These are phyloP conservation scores for Penicillium verrucosum DNA, from an alignment of 2,329 filamentous ascomycete genomes.

Conservation along the genomic window DNA sequence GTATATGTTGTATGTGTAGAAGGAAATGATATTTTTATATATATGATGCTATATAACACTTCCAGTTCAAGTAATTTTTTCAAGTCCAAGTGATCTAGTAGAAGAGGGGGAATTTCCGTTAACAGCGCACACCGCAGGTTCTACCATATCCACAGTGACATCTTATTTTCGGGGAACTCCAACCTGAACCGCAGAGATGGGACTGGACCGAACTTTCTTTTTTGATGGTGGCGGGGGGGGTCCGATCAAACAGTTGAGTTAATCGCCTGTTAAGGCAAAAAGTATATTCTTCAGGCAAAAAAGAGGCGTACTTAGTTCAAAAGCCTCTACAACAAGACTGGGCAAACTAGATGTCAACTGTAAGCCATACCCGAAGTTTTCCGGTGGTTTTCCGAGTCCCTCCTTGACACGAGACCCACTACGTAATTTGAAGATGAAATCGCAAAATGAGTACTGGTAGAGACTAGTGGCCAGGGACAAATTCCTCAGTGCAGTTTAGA, in stretches of 20 bases:
- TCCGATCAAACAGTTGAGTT: constrained; percentile 4
- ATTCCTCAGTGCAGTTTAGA: background rate
- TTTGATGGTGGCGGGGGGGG: constrained; percentile 10
- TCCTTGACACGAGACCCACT: background rate
- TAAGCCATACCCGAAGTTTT: constrained; percentile 8
- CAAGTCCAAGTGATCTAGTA: background rate
- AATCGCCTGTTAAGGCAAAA: constrained; percentile 4
- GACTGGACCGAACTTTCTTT: constrained; percentile 8
- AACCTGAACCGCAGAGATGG: background rate
- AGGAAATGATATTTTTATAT: constrained; percentile 13
- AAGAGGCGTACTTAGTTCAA: constrained; percentile 5
- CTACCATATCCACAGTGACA: background rate
- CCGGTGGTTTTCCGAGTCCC: constrained; percentile 1
- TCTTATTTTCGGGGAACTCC: constrained; percentile 1
- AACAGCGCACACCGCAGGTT: constrained; percentile 25
- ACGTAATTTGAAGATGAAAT: background rate
- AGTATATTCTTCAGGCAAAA: background rate
- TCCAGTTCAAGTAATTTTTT: background rate
- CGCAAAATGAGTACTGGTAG: background rate
- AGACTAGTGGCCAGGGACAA: background rate
- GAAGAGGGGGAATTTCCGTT: background rate
- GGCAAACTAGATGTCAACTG: background rate
- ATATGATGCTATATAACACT: background rate
- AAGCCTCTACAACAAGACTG: no score
- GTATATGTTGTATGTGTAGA: background rate